These are phyloP conservation scores for Alternaria infectoria DNA, from an alignment of 2,329 filamentous ascomycete species.

Conservation along the genomic window DNA sequence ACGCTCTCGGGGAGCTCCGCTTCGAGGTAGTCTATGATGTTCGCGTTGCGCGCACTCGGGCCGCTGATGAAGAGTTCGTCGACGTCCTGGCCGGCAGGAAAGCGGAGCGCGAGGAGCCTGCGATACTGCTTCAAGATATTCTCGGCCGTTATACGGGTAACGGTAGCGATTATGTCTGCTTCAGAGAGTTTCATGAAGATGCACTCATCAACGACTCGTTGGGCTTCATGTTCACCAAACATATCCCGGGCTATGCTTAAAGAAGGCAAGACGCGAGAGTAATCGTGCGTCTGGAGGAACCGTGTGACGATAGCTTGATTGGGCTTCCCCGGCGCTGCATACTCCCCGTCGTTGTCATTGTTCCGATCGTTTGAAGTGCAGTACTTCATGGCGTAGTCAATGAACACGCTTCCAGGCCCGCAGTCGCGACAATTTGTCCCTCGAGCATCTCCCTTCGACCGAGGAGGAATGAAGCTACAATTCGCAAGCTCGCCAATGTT, in stretches of 20 bases:
- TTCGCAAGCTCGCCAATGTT: constrained; percentile 68
- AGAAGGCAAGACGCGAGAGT: constrained; percentile 59
- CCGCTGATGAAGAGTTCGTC: constrained; percentile 68
- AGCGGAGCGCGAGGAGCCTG: constrained; percentile 54
- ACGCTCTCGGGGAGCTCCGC: constrained; percentile 54
- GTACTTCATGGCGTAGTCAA: constrained; percentile 63
- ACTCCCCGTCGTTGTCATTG: constrained; percentile 60
- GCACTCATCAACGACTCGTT: constrained; percentile 59
- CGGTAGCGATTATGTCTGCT: constrained; percentile 63
- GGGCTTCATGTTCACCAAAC: constrained; percentile 63
- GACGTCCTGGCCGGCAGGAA: constrained; percentile 47
- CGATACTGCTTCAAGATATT: constrained; percentile 61
- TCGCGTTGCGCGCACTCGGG: constrained; percentile 64
- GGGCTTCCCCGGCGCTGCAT: constrained; percentile 58
- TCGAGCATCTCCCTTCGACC: constrained; percentile 47
- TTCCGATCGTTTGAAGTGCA: constrained; percentile 59
- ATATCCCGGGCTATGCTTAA: constrained; percentile 67
- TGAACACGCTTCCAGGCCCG: constrained; percentile 63
- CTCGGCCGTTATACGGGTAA: constrained; percentile 66
- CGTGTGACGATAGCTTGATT: constrained; percentile 60
- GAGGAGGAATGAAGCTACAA: constrained; percentile 65
- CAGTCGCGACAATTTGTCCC: constrained; percentile 61
- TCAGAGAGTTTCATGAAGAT: constrained; percentile 53
- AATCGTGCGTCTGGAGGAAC: constrained; percentile 56
- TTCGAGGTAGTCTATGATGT: constrained; percentile 62